Evolutionary conservation across 768 basidiomycete genomes (phyloP).

Genomic region (Boletus patriciae): DNA sequence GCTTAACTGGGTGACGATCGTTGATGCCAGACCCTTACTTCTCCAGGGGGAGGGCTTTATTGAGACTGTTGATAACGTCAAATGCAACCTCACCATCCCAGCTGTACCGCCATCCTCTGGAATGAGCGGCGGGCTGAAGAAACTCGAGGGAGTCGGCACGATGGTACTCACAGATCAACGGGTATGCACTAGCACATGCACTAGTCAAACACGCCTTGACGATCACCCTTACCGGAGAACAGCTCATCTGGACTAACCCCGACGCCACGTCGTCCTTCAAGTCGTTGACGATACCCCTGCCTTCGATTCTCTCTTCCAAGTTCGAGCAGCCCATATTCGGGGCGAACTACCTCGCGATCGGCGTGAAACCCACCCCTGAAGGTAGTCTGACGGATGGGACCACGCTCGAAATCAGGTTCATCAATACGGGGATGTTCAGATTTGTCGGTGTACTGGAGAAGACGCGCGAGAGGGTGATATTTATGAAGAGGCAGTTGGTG

Average conservation of each 20-base stretch:
- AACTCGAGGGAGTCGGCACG: conserved; percentile 57
- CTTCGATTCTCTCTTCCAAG: conserved; percentile 61
- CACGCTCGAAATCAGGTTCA: conserved; percentile 64
- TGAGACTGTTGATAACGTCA: conserved; percentile 57
- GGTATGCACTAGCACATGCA: conserved; percentile 41
- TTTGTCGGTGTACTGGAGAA: conserved; percentile 75
- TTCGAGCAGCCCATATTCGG: conserved; percentile 78
- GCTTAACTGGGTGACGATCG: conserved; percentile 76
- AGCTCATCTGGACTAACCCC: conserved; percentile 65
- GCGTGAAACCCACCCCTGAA: conserved; percentile 62
- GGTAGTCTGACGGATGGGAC: conserved; percentile 70
- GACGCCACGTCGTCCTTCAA: conserved; percentile 37
- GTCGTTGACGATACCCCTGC: conserved; percentile 56
- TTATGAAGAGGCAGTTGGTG: conserved; percentile 59
- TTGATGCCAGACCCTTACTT: conserved; percentile 55
- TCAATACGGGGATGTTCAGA: conserved; percentile 64
- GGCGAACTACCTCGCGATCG: conserved; percentile 64
- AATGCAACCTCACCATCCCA: conserved; percentile 59
- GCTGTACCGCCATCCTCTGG: conserved; percentile 48
- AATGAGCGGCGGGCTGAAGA: conserved; percentile 40
- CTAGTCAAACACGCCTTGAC: not conserved
- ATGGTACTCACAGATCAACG: conserved; percentile 71
- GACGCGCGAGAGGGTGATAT: conserved; percentile 68
- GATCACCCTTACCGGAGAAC: conserved; percentile 8
- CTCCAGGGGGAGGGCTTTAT: conserved; percentile 63